Conservation (phyloP, 2,329 filamentous ascomycete species). For the Xylariaceae sp. region DNA sequence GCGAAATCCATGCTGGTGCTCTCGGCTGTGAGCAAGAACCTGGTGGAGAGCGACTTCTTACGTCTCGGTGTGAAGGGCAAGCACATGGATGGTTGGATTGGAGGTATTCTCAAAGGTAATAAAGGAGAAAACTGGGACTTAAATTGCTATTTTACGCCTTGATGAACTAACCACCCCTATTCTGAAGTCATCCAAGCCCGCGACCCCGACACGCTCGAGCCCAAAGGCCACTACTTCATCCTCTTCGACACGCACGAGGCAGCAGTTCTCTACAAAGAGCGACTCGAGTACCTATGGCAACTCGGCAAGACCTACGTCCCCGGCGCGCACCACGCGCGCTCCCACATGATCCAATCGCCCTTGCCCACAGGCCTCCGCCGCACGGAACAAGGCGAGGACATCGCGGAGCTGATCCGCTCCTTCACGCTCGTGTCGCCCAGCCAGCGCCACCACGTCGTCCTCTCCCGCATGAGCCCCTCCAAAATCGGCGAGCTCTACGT, state of each 20-base stretch:
- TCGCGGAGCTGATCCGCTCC: slow-evolving; percentile 19
- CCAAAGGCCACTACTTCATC: slow-evolving; percentile 61
- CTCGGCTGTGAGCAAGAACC: slow-evolving; percentile 50
- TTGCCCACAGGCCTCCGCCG: slow-evolving; percentile 20
- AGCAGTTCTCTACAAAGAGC: slow-evolving; percentile 56
- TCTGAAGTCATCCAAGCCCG: slow-evolving; percentile 55
- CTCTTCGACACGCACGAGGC: slow-evolving; percentile 58
- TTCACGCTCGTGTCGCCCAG: slow-evolving; percentile 34
- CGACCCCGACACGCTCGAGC: slow-evolving; percentile 57
- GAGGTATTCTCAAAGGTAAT: slow-evolving; percentile 54
- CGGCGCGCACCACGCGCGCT: slow-evolving; percentile 22
- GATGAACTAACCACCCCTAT: not conserved
- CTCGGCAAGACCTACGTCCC: slow-evolving; percentile 41
- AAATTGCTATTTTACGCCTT: not conserved
- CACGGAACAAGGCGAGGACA: slow-evolving; percentile 16
- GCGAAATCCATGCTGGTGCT: slow-evolving; percentile 48
- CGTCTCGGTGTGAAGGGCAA: slow-evolving; percentile 57
- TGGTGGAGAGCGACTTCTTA: slow-evolving; percentile 65
- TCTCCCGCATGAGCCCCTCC: slow-evolving; percentile 5
- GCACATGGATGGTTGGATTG: slow-evolving; percentile 64
- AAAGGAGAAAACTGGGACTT: not conserved
- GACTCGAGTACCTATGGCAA: slow-evolving; percentile 47
- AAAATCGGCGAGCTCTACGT: slow-evolving; percentile 15
- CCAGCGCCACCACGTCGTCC: slow-evolving; percentile 18
- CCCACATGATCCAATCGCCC: slow-evolving; percentile 13